Conservation (phyloP, 345 rosid genomes). For the Camelina hispida region DNA sequence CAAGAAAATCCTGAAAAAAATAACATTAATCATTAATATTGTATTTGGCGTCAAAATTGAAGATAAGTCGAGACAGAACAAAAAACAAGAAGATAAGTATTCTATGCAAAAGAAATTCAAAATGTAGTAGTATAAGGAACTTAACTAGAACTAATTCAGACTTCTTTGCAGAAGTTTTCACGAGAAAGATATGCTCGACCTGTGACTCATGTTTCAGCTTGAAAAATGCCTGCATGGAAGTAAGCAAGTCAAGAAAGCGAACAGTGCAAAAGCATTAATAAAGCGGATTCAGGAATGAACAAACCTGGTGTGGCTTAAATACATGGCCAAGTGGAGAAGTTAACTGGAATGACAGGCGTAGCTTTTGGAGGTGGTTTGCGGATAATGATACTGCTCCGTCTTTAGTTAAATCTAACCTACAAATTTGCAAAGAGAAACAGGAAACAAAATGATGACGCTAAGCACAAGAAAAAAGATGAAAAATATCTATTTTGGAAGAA, state of each 20-base stretch:
- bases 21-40: constrained; percentile 22
- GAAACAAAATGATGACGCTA: constrained; percentile 19
- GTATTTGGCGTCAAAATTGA: not conserved
- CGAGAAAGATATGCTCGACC: constrained; percentile 86
- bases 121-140: constrained; percentile 39
- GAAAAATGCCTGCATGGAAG: constrained; percentile 76
- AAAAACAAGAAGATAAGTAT: not conserved
- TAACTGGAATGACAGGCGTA: constrained; percentile 74
- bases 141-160: constrained; percentile 84
- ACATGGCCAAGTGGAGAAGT: constrained; percentile 67
- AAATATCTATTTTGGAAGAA: not conserved
- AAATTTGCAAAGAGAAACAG: constrained; percentile 17
- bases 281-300: constrained; percentile 20
- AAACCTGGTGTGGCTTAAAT: constrained; percentile 97
- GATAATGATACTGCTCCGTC: constrained; percentile 64
- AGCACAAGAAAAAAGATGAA: constrained; percentile 10
- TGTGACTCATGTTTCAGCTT: constrained; percentile 85
- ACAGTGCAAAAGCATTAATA: not conserved
- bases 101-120: not conserved
- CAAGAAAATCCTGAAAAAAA: constrained; percentile 79
- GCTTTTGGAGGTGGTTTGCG: constrained; percentile 96
- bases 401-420: constrained; percentile 77
- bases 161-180: constrained; percentile 72
- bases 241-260: constrained; percentile 43
- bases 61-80: not conserved